Evolutionary conservation across 257 asterid genomes (phyloP).

Genomic region (Capsicum pubescens): DNA sequence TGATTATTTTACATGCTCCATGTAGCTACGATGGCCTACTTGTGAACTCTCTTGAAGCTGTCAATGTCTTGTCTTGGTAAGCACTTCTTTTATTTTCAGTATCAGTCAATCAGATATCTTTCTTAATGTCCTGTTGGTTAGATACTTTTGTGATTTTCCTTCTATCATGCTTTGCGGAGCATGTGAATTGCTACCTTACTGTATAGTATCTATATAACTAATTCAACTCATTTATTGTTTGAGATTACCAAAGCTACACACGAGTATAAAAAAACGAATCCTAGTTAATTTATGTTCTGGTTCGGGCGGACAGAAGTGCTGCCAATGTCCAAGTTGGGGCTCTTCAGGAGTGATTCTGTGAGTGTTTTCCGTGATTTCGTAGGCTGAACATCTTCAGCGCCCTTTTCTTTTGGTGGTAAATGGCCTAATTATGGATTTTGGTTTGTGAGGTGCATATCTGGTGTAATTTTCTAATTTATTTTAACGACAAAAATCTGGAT

Average conservation of each 20-base stretch:
- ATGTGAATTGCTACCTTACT: constrained; percentile 6
- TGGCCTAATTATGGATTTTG: constrained; percentile 19
- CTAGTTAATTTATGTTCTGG: not conserved
- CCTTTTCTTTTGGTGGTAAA: constrained; percentile 15
- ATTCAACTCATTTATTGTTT: constrained; percentile 9
- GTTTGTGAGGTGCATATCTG: not conserved
- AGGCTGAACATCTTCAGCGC: not conserved
- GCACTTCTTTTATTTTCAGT: constrained; percentile 33
- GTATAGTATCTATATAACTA: constrained; percentile 13
- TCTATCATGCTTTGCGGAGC: not conserved
- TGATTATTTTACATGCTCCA: constrained; percentile 27
- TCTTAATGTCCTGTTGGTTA: not conserved
- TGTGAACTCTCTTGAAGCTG: constrained; percentile 81
- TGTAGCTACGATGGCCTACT: constrained; percentile 89
- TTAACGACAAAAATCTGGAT: constrained; percentile 8
- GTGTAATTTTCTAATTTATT: constrained; percentile 1
- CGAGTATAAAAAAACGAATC: not conserved
- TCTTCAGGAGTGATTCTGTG: constrained; percentile 4
- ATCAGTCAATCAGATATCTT: not conserved
- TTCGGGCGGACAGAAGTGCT: constrained; percentile 7
- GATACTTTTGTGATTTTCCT: not conserved
- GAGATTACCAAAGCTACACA: not conserved
- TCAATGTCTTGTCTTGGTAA: constrained; percentile 64
- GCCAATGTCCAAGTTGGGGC: not conserved
- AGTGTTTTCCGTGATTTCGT: not conserved